Evolutionary conservation across 306 rosid species (phyloP), one percentile per base, ranked within the genome.

Genomic region (Gastrolobium bilobum): DNA sequence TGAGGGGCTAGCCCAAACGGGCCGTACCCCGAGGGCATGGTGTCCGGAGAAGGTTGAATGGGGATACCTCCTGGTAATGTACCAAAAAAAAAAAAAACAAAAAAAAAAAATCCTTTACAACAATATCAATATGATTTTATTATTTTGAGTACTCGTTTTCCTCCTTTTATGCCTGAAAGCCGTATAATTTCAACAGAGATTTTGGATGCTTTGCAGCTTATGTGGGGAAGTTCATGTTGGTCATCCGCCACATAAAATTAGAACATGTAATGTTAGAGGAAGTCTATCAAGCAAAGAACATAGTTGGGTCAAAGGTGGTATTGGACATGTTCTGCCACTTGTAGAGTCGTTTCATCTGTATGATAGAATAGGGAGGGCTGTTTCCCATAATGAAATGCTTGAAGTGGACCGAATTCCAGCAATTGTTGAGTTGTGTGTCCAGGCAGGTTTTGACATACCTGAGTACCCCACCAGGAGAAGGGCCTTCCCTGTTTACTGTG

Each of bases 151-250:
- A 20, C 26, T 20, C 1, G 26, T 20, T 20, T 20, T 20, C 26
- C 26, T 20, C 26, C 26, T 20, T 20, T 20, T 20, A 20, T 20
- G 26, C 26, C 1, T 20, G 26, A 20, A 1, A 20, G 0, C 26
- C 26, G 0, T 20, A 20, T 20, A 20, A 20, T 20, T 20, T 20
- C 26, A 20, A 20, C 26, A 20, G 26, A 20, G 26, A 60, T 74
- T 57, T 50, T 77, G 46, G 6, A 69, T 68, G 35, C 14, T 68
- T 73, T 74, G 77, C 86, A 91, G 91, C 74, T 67, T 85, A 79
- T 91, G 96, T 78, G 87, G 88, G 68, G 90, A 89, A 50, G 93
- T 86, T 86, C 91, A 89, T 73, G 84, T 91, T 60, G 96, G 96
- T 72, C 81, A 89, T 76, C 89, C 89, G 11, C 91, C 96, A 0